Conservation (phyloP, 495 filamentous ascomycete genomes). For the Penicillium daleae region DNA sequence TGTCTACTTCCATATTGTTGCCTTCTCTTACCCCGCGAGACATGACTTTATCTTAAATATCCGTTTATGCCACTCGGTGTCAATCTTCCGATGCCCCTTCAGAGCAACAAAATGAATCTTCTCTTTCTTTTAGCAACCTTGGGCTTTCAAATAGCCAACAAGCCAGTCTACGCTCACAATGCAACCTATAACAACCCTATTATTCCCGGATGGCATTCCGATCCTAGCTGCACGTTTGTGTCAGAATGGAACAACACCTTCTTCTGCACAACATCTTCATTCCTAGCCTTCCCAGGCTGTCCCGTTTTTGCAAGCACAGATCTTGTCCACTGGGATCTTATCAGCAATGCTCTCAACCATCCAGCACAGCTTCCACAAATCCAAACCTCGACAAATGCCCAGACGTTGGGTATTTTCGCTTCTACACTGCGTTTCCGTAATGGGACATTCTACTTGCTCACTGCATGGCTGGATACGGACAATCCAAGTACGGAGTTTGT, state of each 20-base stretch:
- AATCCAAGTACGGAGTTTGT: slow-evolving; percentile 7
- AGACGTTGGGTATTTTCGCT: slow-evolving; percentile 28
- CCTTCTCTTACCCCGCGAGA: background rate
- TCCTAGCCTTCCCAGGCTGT: slow-evolving; percentile 28
- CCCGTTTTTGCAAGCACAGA: slow-evolving; percentile 34
- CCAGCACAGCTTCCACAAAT: slow-evolving; percentile 21
- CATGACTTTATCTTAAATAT: background rate
- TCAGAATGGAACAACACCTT: slow-evolving; percentile 22
- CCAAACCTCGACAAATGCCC: slow-evolving; percentile 18
- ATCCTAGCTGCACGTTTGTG: slow-evolving; percentile 31
- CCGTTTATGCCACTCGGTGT: background rate
- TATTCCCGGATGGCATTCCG: slow-evolving; percentile 33
- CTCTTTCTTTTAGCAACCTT: background rate
- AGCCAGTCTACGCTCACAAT: background rate
- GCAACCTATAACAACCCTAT: slow-evolving; percentile 22
- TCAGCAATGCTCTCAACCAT: slow-evolving; percentile 24
- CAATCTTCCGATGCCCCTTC: background rate
- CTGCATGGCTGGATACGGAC: slow-evolving; percentile 2
- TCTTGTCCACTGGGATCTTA: slow-evolving; percentile 29
- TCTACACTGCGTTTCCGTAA: slow-evolving; percentile 30
- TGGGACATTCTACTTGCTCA: slow-evolving; percentile 28
- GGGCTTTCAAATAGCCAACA: background rate
- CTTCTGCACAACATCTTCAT: slow-evolving; percentile 31
- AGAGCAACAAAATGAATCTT: background rate
- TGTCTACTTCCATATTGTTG: background rate